Evolutionary conservation across 192 early-diverging fungal species (phyloP).

Genomic region (Backusella westeae): DNA sequence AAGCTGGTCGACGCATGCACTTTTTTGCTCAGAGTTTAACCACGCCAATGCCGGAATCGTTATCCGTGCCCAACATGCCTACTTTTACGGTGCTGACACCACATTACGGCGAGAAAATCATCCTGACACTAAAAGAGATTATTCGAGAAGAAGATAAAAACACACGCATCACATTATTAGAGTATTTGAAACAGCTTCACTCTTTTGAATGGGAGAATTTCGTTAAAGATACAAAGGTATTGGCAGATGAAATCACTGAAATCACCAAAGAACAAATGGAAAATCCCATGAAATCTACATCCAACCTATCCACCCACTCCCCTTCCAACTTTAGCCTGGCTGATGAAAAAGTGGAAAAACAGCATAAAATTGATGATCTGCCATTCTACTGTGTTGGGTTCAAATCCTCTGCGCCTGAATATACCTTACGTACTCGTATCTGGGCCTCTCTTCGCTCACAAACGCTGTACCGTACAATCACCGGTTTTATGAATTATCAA

Average conservation of each 20-base stretch:
- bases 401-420: constrained; percentile 78
- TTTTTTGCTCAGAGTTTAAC: constrained; percentile 87
- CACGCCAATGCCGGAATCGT: constrained; percentile 74
- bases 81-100: constrained; percentile 84
- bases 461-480: constrained; percentile 83
- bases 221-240: constrained; percentile 80
- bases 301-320: neutral
- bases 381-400: constrained; percentile 81
- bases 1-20: constrained; percentile 79
- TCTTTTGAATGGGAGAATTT: constrained; percentile 90
- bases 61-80: constrained; percentile 81
- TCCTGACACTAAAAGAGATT: constrained; percentile 80
- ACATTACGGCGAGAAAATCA: constrained; percentile 84
- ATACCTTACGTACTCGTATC: constrained; percentile 81
- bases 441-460: constrained; percentile 89
- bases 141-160: constrained; percentile 81
- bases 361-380: constrained; percentile 67
- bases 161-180: constrained; percentile 75
- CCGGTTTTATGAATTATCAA: constrained; percentile 87
- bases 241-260: constrained; percentile 62
- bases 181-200: constrained; percentile 79
- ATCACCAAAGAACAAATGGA: neutral
- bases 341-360: constrained; percentile 20
- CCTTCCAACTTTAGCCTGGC: neutral
- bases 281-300: neutral